Percentiles rank a stretch among this genome's conserved stretches.
These are phyloP conservation scores for Xylaria sp. DNA, from an alignment of 2,329 filamentous ascomycete species.

Conservation along the genomic window DNA sequence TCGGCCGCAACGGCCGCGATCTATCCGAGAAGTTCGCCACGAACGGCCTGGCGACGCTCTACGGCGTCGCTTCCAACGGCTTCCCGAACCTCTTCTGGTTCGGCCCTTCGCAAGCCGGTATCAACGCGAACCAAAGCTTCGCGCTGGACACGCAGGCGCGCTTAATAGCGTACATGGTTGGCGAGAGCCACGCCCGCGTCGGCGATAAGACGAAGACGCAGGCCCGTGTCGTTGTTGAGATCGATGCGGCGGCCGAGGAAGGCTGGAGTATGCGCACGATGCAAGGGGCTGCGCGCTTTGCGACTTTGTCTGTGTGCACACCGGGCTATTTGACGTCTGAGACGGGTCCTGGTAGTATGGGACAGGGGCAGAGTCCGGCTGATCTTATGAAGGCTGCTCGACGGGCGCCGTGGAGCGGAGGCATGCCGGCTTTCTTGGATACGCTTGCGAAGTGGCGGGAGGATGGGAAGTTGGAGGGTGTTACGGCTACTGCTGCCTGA, in stretches of 20 bases:
- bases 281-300: conserved; percentile 36
- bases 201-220: conserved; percentile 19
- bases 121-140: conserved; percentile 24
- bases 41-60: conserved; percentile 44
- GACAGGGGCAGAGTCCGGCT: conserved; percentile 21
- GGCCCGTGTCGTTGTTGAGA: conserved; percentile 36
- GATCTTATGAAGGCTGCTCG: conserved; percentile 32
- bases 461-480: conserved; percentile 28
- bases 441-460: conserved; percentile 29
- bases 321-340: conserved; percentile 49
- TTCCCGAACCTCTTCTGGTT: conserved; percentile 54
- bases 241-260: conserved; percentile 41
- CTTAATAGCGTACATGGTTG: conserved; percentile 32
- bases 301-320: conserved; percentile 44
- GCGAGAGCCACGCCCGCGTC: conserved; percentile 30
- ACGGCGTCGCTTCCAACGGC: conserved; percentile 42
- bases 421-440: conserved; percentile 31
- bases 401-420: conserved; percentile 29
- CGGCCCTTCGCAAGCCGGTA: conserved; percentile 38
- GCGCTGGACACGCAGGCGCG: conserved; percentile 21
- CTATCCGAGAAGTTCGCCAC: conserved; percentile 25
- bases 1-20: conserved; percentile 22
- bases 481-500: conserved; percentile 19
- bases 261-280: conserved; percentile 40
- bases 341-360: conserved; percentile 29